Percentiles rank a stretch among this genome's conserved stretches.
Conservation (phyloP, 495 filamentous ascomycete species). For the Aspergillus campestris region DNA sequence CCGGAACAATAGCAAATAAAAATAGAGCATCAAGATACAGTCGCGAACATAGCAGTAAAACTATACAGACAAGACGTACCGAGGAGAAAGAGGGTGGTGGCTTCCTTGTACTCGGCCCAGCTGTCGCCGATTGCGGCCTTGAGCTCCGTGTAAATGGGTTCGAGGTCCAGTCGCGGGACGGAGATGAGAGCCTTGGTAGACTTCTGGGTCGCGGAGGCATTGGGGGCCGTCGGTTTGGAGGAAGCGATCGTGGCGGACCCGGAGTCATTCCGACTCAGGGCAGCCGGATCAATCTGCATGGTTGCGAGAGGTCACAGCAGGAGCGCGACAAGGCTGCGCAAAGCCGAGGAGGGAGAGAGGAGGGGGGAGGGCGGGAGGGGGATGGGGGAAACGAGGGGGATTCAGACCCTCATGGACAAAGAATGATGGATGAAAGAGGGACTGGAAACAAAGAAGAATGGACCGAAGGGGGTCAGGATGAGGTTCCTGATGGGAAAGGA, state of each 20-base stretch:
- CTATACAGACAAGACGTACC: constrained; percentile 45
- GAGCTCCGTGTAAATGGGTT: constrained; percentile 79
- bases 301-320: constrained; percentile 25
- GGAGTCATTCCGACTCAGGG: constrained; percentile 64
- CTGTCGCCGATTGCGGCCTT: constrained; percentile 74
- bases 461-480: too few relatives aligned
- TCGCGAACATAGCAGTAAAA: neutral
- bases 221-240: constrained; percentile 52
- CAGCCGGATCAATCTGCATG: constrained; percentile 85
- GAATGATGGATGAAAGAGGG: too few relatives aligned
- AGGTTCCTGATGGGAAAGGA: too few relatives aligned
- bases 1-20: neutral
- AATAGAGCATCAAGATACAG: neutral
- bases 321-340: constrained; percentile 39
- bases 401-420: too few relatives aligned
- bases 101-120: constrained; percentile 83
- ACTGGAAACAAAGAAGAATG: neutral
- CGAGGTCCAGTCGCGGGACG: constrained; percentile 79
- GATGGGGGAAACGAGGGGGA: constrained; percentile 15
- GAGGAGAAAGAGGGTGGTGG: constrained; percentile 68
- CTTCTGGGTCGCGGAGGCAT: constrained; percentile 46
- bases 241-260: constrained; percentile 48
- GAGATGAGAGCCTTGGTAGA: constrained; percentile 52
- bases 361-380: constrained; percentile 17
- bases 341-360: constrained; percentile 26